These are phyloP conservation scores for Russula vinacea DNA, from an alignment of 768 basidiomycete genomes.

Conservation along the genomic window DNA sequence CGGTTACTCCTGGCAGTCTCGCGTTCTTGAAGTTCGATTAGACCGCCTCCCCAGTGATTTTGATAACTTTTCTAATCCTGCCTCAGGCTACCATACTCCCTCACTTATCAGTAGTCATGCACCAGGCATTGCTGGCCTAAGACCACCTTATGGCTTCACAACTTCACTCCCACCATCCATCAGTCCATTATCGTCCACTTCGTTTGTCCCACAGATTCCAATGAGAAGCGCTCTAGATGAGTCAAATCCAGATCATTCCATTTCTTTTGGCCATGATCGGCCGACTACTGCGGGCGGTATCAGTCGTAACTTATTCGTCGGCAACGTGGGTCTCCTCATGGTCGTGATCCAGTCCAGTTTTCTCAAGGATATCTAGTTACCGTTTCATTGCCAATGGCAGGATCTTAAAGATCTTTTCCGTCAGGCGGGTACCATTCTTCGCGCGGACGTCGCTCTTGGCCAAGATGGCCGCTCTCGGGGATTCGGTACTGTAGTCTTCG, in stretches of 20 bases:
- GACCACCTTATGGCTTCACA: conserved; percentile 9
- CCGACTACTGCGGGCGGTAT: conserved; percentile 32
- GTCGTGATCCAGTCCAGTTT: conserved; percentile 25
- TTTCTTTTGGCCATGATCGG: conserved; percentile 34
- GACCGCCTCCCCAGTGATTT: conserved; percentile 60
- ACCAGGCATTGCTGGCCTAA: conserved; percentile 18
- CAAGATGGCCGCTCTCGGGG: conserved; percentile 87
- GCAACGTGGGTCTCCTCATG: conserved; percentile 62
- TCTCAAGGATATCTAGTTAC: conserved; percentile 51
- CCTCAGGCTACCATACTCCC: conserved; percentile 16
- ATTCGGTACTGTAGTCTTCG: conserved; percentile 88
- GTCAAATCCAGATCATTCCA: conserved; percentile 28
- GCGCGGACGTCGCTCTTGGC: conserved; percentile 88
- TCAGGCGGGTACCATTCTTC: conserved; percentile 81
- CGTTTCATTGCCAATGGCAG: conserved; percentile 96
- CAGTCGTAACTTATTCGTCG: conserved; percentile 74
- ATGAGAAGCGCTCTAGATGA: conserved; percentile 23
- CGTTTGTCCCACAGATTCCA: conserved; percentile 23
- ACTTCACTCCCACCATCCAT: conserved; percentile 16
- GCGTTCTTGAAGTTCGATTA: conserved; percentile 85
- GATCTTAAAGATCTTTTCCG: conserved; percentile 96
- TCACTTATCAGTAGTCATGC: conserved; percentile 16
- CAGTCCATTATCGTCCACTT: conserved; percentile 28
- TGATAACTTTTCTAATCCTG: conserved; percentile 27
- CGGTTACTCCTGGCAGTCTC: conserved; percentile 95